These are phyloP conservation scores for Boletus albobrunnescens DNA, from an alignment of 1,284 basidiomycete genomes.

Conservation along the genomic window DNA sequence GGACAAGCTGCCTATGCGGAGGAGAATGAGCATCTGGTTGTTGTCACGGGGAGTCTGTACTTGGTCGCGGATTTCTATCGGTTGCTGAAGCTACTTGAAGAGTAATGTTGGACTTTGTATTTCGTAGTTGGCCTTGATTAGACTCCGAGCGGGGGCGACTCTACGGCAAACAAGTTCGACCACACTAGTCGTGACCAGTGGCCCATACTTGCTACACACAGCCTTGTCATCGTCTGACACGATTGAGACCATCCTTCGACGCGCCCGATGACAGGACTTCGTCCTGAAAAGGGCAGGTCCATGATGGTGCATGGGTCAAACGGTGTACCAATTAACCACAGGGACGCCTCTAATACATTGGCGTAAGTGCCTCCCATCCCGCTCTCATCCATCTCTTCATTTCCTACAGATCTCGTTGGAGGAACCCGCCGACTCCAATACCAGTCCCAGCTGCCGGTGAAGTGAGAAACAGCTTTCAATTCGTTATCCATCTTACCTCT, in stretches of 20 bases:
- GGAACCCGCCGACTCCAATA: constrained; percentile 23
- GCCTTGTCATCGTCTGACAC: constrained; percentile 9
- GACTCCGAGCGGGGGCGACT: too few relatives aligned
- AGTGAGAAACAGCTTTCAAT: constrained; percentile 17
- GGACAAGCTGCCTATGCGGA: constrained; percentile 6
- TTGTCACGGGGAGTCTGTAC: constrained; percentile 88
- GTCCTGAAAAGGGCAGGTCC: constrained; percentile 12
- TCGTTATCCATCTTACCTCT: constrained; percentile 7
- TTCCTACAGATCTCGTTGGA: constrained; percentile 19
- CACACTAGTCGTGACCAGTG: not conserved
- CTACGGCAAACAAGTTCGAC: too few relatives aligned
- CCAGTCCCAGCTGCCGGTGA: constrained; percentile 7
- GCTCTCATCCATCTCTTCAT: constrained; percentile 7
- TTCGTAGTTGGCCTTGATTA: too few relatives aligned
- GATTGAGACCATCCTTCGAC: constrained; percentile 11
- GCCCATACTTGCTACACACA: not conserved
- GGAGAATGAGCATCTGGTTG: constrained; percentile 44
- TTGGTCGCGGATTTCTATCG: constrained; percentile 87
- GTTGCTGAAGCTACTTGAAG: constrained; percentile 28
- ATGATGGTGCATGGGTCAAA: constrained; percentile 9
- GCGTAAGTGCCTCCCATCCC: constrained; percentile 15
- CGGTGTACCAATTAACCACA: constrained; percentile 20
- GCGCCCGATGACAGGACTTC: constrained; percentile 9
- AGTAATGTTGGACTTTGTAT: constrained; percentile 3
- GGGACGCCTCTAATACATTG: constrained; percentile 31